Evolutionary conservation across 176 grass and related monocot species (phyloP).

Genomic region (Triticum aestivum): DNA sequence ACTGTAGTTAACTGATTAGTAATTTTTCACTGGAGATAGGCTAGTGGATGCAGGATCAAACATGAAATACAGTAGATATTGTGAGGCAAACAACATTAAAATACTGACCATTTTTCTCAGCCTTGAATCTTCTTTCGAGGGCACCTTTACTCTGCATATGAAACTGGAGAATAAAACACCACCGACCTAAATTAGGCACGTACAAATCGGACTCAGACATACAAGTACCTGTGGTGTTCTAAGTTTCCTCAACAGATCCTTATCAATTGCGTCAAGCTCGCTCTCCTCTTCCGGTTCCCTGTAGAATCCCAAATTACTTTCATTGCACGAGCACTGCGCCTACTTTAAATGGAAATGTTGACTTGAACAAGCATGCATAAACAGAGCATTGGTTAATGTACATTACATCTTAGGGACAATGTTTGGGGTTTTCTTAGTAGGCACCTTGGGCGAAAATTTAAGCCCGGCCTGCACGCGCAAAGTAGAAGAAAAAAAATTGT

Average conservation of each 20-base stretch:
- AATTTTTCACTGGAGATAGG: background rate
- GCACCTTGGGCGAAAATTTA: conserved; percentile 27
- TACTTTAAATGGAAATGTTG: background rate
- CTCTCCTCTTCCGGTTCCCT: conserved; percentile 43
- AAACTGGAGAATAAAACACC: conserved; percentile 15
- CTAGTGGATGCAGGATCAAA: background rate
- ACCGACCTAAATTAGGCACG: background rate
- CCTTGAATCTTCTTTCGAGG: conserved; percentile 17
- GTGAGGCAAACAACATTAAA: background rate
- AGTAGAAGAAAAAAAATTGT: background rate
- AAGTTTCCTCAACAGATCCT: conserved; percentile 29
- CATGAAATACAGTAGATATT: background rate
- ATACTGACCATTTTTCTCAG: conserved; percentile 42
- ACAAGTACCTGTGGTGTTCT: conserved; percentile 35
- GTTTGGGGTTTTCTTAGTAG: conserved; percentile 15
- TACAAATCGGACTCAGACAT: background rate
- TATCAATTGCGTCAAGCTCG: conserved; percentile 34
- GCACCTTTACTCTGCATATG: conserved; percentile 20
- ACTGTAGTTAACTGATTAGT: background rate
- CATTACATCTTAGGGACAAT: conserved; percentile 27
- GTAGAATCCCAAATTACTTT: conserved; percentile 1
- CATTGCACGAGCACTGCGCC: background rate
- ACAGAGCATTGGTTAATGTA: background rate
- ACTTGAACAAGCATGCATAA: background rate
- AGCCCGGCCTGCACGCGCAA: conserved; percentile 19